Conservation (phyloP, 805 yeast species). For the Sugiyamaella chiloensis region DNA sequence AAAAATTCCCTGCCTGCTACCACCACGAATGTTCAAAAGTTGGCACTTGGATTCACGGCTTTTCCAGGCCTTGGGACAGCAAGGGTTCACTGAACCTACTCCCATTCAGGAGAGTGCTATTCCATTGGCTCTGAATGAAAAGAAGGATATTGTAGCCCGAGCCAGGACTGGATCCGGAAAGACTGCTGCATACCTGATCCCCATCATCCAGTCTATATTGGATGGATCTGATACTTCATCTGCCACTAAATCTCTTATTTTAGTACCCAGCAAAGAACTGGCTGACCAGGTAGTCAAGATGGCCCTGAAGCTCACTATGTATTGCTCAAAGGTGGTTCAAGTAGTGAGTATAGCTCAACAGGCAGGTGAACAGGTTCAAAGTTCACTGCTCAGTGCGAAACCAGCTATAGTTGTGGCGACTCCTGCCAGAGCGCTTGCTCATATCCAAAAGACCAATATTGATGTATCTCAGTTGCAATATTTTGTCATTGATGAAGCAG, state of each 20-base stretch:
- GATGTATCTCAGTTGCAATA: slow-evolving; percentile 57
- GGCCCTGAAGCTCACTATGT: slow-evolving; percentile 62
- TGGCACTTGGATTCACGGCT: slow-evolving; percentile 80
- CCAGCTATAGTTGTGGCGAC: slow-evolving; percentile 87
- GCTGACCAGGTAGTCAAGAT: slow-evolving; percentile 80
- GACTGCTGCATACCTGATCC: slow-evolving; percentile 86
- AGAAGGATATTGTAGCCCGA: slow-evolving; percentile 87
- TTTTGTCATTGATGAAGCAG: slow-evolving; percentile 93
- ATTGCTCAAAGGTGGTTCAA: slow-evolving; percentile 64
- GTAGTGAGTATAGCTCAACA: slow-evolving; percentile 65
- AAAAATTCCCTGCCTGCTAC: too few species aligned
- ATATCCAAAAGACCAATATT: slow-evolving; percentile 43
- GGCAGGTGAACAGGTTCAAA: slow-evolving; percentile 65
- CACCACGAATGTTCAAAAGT: slow-evolving; percentile 70
- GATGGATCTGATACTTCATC: slow-evolving; percentile 28
- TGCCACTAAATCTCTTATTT: slow-evolving; percentile 52
- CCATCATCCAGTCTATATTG: slow-evolving; percentile 76
- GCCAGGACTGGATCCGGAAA: slow-evolving; percentile 97
- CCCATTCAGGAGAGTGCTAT: slow-evolving; percentile 88
- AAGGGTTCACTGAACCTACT: slow-evolving; percentile 84
- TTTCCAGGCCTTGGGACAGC: slow-evolving; percentile 73
- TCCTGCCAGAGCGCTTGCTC: slow-evolving; percentile 68
- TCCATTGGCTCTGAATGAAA: slow-evolving; percentile 84
- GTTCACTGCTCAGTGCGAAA: slow-evolving; percentile 62
- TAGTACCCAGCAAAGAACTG: slow-evolving; percentile 92